Evolutionary conservation across 2,329 filamentous ascomycete genomes (phyloP), one percentile per base, ranked within the genome.

Genomic region (Aspergillus spinulosporus): DNA sequence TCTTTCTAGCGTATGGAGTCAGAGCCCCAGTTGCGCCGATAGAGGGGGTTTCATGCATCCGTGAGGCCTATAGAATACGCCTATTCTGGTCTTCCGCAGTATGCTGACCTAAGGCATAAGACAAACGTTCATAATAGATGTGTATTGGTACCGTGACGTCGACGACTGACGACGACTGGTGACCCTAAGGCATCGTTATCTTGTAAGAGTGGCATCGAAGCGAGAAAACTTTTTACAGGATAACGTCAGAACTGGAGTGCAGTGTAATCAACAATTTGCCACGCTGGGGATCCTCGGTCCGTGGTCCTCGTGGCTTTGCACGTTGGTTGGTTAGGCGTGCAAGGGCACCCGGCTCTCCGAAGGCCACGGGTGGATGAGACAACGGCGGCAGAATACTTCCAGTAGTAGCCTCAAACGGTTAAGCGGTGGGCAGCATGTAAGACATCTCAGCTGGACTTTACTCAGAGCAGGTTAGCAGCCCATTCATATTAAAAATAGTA

Each of bases 401-500:
- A 21, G 21, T 21, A 36, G 7, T 12, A 40, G 6, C 29, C 39
- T n/a, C 29, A 14, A 36, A 2, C 6, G 14, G 32, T 21, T 39
- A 52, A 42, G 49, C 49, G 49, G 49, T 43, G 31, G 8, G 32
- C 14, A 14, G 34, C 34, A 28, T 21, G 21, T 21, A 21, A 21
- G 21, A 21, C 21, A 21, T 21, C 21, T 15, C 5, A 28, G 11
- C 29, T 12, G 15, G 14, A 12, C 39, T 28, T 43, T 54, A 34
- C 52, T 47, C 44, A 48, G 45, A 48, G 29, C 43, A 54, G 52
- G 11, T 43, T 54, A 54, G 52, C 37, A 34, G 47, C 32, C 28
- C 36, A 37, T 21, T 21, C 21, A 21, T 21, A 21, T 46, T 56
- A 56, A 49, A 52, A 57, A 57, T 57, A 57, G 54, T 21, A 52